A percentile compares a stretch with the other conserved stretches of the same genome.
phyloP scores from a whole-genome alignment of 1,284 basidiomycete genomes.

The Sanghuangporus baumii region DNA sequence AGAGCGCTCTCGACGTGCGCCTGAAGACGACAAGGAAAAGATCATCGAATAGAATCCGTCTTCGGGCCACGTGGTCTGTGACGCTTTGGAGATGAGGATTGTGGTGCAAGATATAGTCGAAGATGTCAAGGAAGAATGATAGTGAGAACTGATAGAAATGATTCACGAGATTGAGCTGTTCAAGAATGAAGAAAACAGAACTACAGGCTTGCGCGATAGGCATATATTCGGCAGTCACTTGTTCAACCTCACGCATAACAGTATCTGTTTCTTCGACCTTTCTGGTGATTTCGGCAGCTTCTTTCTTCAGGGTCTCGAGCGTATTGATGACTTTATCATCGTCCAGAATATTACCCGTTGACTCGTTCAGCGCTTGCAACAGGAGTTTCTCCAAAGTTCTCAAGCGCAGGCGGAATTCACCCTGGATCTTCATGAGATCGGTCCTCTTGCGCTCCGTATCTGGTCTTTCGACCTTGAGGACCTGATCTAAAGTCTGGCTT shows the following conservation, averaged over 20 bases:
- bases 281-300: constrained; percentile 92
- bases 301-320: constrained; percentile 92
- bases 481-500: constrained; percentile 96
- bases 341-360: constrained; percentile 94
- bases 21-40: constrained; percentile 89
- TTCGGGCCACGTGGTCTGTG: constrained; percentile 68
- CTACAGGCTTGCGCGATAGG: constrained; percentile 96
- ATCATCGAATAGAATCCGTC: constrained; percentile 84
- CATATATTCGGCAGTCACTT: constrained; percentile 92
- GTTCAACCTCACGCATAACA: constrained; percentile 94
- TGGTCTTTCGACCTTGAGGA: constrained; percentile 93
- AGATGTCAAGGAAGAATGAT: constrained; percentile 97
- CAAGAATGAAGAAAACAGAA: constrained; percentile 94
- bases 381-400: constrained; percentile 92
- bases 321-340: constrained; percentile 99
- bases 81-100: constrained; percentile 86
- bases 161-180: constrained; percentile 90
- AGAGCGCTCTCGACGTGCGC: constrained; percentile 85
- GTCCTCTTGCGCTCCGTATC: constrained; percentile 96
- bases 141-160: constrained; percentile 99
- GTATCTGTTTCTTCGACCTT: constrained; percentile 98
- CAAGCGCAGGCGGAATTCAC: constrained; percentile 92
- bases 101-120: constrained; percentile 89
- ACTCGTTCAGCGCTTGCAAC: constrained; percentile 95
- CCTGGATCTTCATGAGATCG: constrained; percentile 98